Conservation (phyloP, 306 rosid species). For the Albizia julibrissin region DNA sequence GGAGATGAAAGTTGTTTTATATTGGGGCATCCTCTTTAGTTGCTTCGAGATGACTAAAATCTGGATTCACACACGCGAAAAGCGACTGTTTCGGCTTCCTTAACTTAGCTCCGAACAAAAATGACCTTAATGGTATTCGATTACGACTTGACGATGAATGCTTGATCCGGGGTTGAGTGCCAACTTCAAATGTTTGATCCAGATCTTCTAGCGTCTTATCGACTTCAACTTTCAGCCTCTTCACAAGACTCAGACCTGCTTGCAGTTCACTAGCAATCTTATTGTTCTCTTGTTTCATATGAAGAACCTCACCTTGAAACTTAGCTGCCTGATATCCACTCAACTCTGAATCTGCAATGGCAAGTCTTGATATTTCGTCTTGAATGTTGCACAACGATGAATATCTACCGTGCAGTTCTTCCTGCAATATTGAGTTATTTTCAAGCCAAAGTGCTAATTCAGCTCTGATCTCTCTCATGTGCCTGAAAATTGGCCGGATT, state of each 20-base stretch:
- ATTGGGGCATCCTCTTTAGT: constrained; percentile 16
- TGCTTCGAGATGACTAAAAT: constrained; percentile 39
- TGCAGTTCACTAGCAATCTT: constrained; percentile 67
- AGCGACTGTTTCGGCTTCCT: constrained; percentile 65
- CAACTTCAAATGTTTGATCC: constrained; percentile 53
- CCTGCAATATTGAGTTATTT: constrained; percentile 65
- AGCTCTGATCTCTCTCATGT: constrained; percentile 79
- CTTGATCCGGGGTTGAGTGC: constrained; percentile 32
- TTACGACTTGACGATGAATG: constrained; percentile 36
- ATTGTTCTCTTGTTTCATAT: constrained; percentile 80
- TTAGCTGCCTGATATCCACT: constrained; percentile 75
- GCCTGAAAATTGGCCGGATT: constrained; percentile 62
- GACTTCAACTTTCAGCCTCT: constrained; percentile 49
- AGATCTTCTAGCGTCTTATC: constrained; percentile 60
- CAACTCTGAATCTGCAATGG: constrained; percentile 41
- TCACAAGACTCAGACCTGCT: constrained; percentile 58
- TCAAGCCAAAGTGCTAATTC: constrained; percentile 83
- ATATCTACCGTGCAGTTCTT: constrained; percentile 64
- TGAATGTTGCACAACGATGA: constrained; percentile 65
- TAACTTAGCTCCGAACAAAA: constrained; percentile 82
- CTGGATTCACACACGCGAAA: constrained; percentile 56
- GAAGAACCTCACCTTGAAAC: constrained; percentile 90
- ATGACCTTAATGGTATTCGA: constrained; percentile 72
- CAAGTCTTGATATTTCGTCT: constrained; percentile 64
- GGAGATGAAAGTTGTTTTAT: constrained; percentile 19